Base-by-base conservation (phyloP, 2,329 filamentous ascomycete genomes). In the Neonectria faginata region DNA sequence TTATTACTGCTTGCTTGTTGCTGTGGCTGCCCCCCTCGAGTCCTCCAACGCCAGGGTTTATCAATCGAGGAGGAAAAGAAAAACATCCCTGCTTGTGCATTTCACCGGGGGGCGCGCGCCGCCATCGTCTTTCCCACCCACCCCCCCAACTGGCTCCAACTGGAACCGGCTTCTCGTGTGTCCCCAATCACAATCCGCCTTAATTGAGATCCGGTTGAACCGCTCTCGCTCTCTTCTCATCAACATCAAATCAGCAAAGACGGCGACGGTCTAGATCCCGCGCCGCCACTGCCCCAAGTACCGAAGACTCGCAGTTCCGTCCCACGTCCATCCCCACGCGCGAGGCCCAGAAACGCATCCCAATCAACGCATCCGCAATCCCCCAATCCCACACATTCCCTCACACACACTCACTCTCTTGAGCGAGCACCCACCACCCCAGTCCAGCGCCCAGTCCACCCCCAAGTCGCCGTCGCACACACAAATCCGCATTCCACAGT, bases 71-170 rank as follows among this genome's bases (percentile, higher is more conserved):
- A 50, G 50, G 25, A 54, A 36, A 58, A 42, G 33, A 33, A 52
- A 44, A 65, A 65, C 55, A 65, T 42, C 63, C 63, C 63, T 65
- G 63, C 63, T 59, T 29, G 59, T 59, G 56, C 61, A 64, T 59
- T 54, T 47, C 55, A 57, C 50, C 48, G 55, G 56, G 56, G 48
- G 55, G 5, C 33, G 36, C 36, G 36, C 55, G 55, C 60, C 55
- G 50, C 60, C 60, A 62, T 62, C 57, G 36, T 62, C 51, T 57
- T 33, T 45, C 12, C 9, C 22, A 18, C 54, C 44, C 55, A 59
- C 61, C 50, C 55, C 45, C 45, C 31, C 47, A 54, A 22, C 47
- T 51, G 33, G 33, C 50, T 51, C 57, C 25, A 27, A 53, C 57
- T 41, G 41, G 39, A 41, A 45, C 61, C 36, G 33, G 48, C 50